Evolutionary conservation across 192 early-diverging fungal species (phyloP).

Genomic region (Coemansia sp.): DNA sequence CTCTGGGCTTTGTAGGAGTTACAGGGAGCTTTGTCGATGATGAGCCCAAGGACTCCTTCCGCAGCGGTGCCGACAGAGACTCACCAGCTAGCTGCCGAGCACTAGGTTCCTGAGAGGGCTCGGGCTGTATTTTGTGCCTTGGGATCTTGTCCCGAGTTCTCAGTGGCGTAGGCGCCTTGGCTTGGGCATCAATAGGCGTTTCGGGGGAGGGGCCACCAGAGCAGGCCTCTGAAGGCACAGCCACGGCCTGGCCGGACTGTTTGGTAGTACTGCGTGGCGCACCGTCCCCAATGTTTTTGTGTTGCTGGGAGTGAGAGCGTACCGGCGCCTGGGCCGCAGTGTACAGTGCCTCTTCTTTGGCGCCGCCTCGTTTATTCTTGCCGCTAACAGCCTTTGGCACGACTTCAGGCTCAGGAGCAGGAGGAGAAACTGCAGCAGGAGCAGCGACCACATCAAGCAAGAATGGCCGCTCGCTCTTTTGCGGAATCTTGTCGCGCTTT

Average conservation of each 20-base stretch:
- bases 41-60: slow-evolving; percentile 31
- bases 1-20: slow-evolving; percentile 8
- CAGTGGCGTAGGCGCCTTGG: slow-evolving; percentile 18
- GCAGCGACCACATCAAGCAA: slow-evolving; percentile 1
- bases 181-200: neutral
- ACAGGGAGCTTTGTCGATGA: slow-evolving; percentile 26
- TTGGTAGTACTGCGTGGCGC: slow-evolving; percentile 3
- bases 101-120: neutral
- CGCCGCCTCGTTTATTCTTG: neutral
- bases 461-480: slow-evolving; percentile 29
- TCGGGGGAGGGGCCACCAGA: neutral
- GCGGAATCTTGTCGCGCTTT: slow-evolving; percentile 55
- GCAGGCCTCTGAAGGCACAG: neutral
- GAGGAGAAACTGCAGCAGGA: neutral
- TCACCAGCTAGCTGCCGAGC: neutral
- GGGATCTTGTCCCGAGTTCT: slow-evolving; percentile 38
- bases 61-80: slow-evolving; percentile 2
- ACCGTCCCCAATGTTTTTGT: neutral
- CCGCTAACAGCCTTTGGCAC: neutral
- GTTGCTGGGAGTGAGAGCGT: neutral
- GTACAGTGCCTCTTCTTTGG: neutral
- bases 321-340: neutral
- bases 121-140: slow-evolving; percentile 5
- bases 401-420: neutral
- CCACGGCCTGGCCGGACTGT: slow-evolving; percentile 5